These are phyloP conservation scores for Fonsecaea nubica DNA, from an alignment of 2,329 filamentous ascomycete species.

Conservation along the genomic window DNA sequence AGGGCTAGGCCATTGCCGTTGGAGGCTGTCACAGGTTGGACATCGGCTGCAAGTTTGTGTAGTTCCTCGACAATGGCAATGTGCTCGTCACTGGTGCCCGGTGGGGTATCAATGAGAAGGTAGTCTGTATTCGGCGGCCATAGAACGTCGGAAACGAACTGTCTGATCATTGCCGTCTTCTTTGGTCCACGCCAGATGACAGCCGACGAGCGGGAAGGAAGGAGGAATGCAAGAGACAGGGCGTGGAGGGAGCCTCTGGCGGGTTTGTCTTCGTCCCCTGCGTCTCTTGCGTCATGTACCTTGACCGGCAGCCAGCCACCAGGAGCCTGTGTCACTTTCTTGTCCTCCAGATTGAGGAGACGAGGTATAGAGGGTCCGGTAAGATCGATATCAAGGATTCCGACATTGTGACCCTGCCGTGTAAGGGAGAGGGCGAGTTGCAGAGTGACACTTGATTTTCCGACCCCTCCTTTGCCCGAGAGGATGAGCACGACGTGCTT, in stretches of 20 bases:
- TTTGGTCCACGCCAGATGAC: slow-evolving; percentile 98
- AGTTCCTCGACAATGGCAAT: slow-evolving; percentile 92
- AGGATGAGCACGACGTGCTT: slow-evolving; percentile 63
- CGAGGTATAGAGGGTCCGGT: slow-evolving; percentile 96
- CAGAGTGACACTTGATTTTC: slow-evolving; percentile 96
- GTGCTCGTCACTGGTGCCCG: slow-evolving; percentile 95
- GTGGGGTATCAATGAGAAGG: slow-evolving; percentile 92
- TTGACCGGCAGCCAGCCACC: slow-evolving; percentile 90
- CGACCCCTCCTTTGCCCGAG: slow-evolving; percentile 96
- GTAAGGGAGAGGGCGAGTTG: slow-evolving; percentile 91
- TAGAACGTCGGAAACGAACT: slow-evolving; percentile 89
- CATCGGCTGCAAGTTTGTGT: slow-evolving; percentile 54
- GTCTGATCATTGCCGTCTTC: slow-evolving; percentile 98
- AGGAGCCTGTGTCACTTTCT: slow-evolving; percentile 88
- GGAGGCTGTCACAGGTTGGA: slow-evolving; percentile 32
- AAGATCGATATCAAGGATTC: slow-evolving; percentile 93
- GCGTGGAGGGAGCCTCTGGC: slow-evolving; percentile 59
- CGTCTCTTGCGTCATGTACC: slow-evolving; percentile 67
- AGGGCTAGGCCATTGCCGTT: slow-evolving; percentile 38
- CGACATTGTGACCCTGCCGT: slow-evolving; percentile 83
- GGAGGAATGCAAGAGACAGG: slow-evolving; percentile 92
- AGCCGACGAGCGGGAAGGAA: slow-evolving; percentile 82
- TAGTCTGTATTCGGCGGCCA: slow-evolving; percentile 87
- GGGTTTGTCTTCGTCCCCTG: neutral
- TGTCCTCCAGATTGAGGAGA: slow-evolving; percentile 86